phyloP scores from a whole-genome alignment of 1,284 basidiomycete genomes.

The Grifola frondosa region DNA sequence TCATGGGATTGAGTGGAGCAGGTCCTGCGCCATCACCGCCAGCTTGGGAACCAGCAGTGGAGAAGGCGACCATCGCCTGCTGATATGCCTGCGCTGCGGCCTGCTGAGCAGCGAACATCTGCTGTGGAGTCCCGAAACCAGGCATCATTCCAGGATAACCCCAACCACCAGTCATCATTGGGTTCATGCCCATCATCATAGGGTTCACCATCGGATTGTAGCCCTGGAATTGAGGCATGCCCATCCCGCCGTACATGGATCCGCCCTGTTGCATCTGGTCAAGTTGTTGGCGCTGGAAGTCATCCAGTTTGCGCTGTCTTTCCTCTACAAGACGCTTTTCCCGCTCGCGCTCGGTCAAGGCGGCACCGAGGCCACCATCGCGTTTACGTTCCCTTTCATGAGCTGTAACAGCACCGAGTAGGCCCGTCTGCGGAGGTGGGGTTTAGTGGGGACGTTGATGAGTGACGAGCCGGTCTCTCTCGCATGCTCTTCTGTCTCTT shows the following conservation, averaged over 20 bases:
- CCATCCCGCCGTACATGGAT: slow-evolving; percentile 61
- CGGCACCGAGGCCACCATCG: slow-evolving; percentile 92
- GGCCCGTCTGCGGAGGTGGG: slow-evolving; percentile 94
- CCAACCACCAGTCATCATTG: slow-evolving; percentile 42
- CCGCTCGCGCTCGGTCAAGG: slow-evolving; percentile 91
- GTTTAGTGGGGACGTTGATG: slow-evolving; percentile 92
- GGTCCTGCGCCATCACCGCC: slow-evolving; percentile 51
- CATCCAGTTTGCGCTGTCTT: slow-evolving; percentile 88
- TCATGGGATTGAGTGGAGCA: slow-evolving; percentile 49
- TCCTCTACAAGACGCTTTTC: slow-evolving; percentile 90
- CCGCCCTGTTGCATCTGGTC: slow-evolving; percentile 81
- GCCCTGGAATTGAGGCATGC: slow-evolving; percentile 35
- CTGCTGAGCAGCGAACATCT: slow-evolving; percentile 89
- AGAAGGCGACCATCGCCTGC: slow-evolving; percentile 88
- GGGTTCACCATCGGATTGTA: slow-evolving; percentile 63
- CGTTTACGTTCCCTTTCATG: slow-evolving; percentile 94
- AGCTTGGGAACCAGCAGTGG: slow-evolving; percentile 71
- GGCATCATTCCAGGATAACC: slow-evolving; percentile 67
- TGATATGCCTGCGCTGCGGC: slow-evolving; percentile 87
- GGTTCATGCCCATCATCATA: slow-evolving; percentile 56
- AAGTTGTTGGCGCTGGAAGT: slow-evolving; percentile 84
- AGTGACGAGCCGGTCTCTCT: slow-evolving; percentile 87
- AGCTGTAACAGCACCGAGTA: slow-evolving; percentile 93
- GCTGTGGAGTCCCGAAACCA: slow-evolving; percentile 68
- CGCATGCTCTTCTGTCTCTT: slow-evolving; percentile 90